Evolutionary conservation across 2,329 filamentous ascomycete genomes (phyloP).

Genomic region (Fusarium clavum): DNA sequence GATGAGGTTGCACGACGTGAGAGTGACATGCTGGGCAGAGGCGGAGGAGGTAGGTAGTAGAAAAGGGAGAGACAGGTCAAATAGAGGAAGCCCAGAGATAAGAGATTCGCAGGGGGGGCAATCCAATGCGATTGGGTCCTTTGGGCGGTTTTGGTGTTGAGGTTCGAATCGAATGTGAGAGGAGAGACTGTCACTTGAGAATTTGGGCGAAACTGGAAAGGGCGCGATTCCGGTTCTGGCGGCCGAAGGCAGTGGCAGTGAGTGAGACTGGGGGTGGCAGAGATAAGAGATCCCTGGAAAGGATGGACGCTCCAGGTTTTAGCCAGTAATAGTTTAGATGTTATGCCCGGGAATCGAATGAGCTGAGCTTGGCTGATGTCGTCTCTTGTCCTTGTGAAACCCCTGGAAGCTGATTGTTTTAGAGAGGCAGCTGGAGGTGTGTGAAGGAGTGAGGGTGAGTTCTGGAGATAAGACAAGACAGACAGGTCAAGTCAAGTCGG

Average conservation of each 20-base stretch:
- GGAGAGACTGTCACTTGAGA: constrained; percentile 2
- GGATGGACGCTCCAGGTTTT: background rate
- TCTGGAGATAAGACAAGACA: constrained; percentile 1
- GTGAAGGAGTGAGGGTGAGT: background rate
- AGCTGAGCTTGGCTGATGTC: constrained; percentile 7
- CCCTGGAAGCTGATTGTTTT: background rate
- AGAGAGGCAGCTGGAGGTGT: background rate
- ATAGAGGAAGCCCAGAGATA: constrained; percentile 22
- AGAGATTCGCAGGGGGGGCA: constrained; percentile 24
- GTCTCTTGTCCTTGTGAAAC: background rate
- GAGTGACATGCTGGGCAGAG: constrained; percentile 20
- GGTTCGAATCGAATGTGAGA: background rate
- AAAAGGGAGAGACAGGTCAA: constrained; percentile 7
- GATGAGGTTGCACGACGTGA: constrained; percentile 8
- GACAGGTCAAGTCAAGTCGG: background rate
- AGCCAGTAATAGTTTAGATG: background rate
- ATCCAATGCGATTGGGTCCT: constrained; percentile 2
- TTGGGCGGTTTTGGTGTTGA: constrained; percentile 13
- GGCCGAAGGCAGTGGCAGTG: background rate
- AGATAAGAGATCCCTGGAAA: constrained; percentile 34
- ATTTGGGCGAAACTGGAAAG: constrained; percentile 3
- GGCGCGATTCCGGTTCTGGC: constrained; percentile 12
- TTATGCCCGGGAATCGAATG: background rate
- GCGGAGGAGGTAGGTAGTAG: background rate
- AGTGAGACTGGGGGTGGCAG: constrained; percentile 7